phyloP scores from a whole-genome alignment of 441 rosid genomes.

The Sinapis alba region DNA sequence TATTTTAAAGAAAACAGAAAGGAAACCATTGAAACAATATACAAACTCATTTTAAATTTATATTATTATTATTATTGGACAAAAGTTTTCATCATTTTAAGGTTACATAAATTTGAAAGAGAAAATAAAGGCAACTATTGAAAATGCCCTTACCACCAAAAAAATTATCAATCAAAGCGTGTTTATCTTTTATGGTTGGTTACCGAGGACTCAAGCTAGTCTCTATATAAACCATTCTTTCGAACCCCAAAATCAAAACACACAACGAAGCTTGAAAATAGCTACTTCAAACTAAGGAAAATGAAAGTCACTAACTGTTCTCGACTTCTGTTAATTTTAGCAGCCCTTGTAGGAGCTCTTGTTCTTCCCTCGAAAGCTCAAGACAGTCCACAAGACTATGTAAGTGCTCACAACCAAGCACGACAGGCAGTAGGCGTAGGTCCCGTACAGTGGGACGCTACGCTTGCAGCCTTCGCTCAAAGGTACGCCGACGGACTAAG shows the following conservation, averaged over 20 bases:
- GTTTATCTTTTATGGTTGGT: background rate
- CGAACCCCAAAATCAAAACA: constrained; percentile 3
- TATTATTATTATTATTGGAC: no score
- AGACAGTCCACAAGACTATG: constrained; percentile 41
- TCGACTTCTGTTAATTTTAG: constrained; percentile 9
- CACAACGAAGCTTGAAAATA: constrained; percentile 14
- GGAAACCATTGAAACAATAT: no score
- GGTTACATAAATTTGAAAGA: no score
- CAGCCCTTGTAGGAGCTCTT: constrained; percentile 23
- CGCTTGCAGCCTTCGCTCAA: constrained; percentile 26
- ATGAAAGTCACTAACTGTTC: background rate
- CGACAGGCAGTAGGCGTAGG: constrained; percentile 34
- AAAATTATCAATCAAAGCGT: background rate
- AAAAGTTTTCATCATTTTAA: no score
- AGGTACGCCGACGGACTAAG: constrained; percentile 23
- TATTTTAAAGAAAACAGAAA: no score
- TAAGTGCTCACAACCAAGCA: constrained; percentile 36
- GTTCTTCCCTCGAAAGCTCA: constrained; percentile 38
- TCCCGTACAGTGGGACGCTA: constrained; percentile 30
- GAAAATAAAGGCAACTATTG: no score
- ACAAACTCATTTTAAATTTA: no score
- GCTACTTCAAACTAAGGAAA: background rate
- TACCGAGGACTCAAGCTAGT: background rate
- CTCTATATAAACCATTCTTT: constrained; percentile 25
- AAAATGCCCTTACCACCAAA: background rate